Conservation (phyloP, 371 early-diverging fungal genomes). For the Thermomucor indicae-seudaticae region DNA sequence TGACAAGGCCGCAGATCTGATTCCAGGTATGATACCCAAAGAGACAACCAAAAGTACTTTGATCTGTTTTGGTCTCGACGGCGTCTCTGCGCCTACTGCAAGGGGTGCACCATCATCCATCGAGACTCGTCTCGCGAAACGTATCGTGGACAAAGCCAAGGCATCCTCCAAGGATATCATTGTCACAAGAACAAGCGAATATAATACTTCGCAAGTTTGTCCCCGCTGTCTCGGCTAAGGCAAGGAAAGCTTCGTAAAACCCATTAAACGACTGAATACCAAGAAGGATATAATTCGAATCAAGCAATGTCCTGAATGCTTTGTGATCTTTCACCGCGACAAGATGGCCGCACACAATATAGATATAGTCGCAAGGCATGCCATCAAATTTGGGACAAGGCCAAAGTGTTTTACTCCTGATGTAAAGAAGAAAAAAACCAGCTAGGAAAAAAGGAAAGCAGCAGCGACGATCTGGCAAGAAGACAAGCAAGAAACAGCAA, state of each 20-base stretch:
- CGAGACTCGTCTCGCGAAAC: background rate
- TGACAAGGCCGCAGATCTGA: background rate
- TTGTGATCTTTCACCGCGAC: background rate
- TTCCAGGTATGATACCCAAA: background rate
- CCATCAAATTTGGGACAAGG: background rate
- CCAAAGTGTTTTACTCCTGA: background rate
- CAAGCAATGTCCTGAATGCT: background rate
- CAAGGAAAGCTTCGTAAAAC: background rate
- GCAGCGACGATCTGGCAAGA: too few species aligned
- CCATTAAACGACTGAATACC: background rate
- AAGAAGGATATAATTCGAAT: background rate
- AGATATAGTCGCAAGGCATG: background rate
- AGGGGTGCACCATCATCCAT: background rate
- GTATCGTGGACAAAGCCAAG: background rate
- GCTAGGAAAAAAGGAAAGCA: too few species aligned
- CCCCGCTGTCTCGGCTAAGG: background rate
- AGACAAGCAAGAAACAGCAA: too few species aligned
- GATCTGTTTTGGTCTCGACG: background rate
- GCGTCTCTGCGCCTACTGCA: background rate
- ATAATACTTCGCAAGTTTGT: background rate
- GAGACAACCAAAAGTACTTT: background rate
- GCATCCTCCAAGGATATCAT: background rate
- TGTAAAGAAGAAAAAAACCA: too few species aligned
- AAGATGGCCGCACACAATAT: background rate
- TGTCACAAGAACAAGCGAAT: background rate